Evolutionary conservation across 306 rosid species (phyloP), one percentile per base, ranked within the genome.

Genomic region (Comarum palustre): DNA sequence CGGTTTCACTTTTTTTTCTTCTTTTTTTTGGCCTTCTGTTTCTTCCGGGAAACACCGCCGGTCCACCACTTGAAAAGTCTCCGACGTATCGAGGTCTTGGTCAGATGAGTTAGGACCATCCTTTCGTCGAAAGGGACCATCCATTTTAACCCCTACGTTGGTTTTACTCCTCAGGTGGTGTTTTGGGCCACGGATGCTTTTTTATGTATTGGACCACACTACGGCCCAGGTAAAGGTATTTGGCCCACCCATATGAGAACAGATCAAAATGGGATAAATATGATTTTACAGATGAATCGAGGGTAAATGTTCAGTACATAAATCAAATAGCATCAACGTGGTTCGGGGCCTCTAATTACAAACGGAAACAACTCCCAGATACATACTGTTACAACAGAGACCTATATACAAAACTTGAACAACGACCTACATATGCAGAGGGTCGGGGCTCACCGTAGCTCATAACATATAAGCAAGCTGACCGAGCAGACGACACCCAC

Each of bases 321-420:
- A 22, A 47, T 66, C 71, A 75, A 61, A 60, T 22, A 31, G 62
- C 7, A 29, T 17, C 74, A 12, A 54, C 46, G 43, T 38, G 17
- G 36, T 29, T 68, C 60, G 27, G 46, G 34, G 47, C 32, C 22
- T 24, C 71, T 51, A 74, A 72, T 80, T 88, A 86, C 86, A 86
- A 60, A 61, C 47, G 70, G 65, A 34, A 58, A 67, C 62, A 48
- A 6, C 74, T 77, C 76, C 77, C 82, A 14, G 66, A 84, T 45
- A 46, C 79, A 80, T 75, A 76, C 75, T 72, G 46, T 47, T 73
- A 78, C 77, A 75, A 70, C 87, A 79, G 70, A 34, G 70, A 34
- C 73, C 67, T 84, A 87, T 89, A 60, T 73, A 85, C 92, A 85
- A 72, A 72, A 67, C 79, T 59, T 46, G 70, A 67, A 75, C 74